phyloP scores from a whole-genome alignment of 345 rosid species.

The Melastoma malabathricum region DNA sequence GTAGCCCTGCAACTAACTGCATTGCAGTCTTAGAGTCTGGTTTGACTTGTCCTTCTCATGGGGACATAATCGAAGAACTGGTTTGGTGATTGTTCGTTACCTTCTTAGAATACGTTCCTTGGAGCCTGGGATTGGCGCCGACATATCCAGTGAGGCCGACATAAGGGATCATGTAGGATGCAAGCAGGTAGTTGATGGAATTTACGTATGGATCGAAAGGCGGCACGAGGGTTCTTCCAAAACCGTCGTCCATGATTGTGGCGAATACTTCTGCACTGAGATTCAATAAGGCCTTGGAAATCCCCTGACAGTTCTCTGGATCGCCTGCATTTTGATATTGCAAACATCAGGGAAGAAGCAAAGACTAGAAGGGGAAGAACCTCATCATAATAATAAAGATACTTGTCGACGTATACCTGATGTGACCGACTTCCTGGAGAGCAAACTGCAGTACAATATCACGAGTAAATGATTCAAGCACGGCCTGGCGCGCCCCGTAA shows the following conservation, averaged over 20 bases:
- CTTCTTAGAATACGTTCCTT: constrained; percentile 10
- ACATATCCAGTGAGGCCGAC: constrained; percentile 65
- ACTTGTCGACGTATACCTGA: constrained; percentile 21
- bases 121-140: constrained; percentile 43
- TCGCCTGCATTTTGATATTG: constrained; percentile 29
- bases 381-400: background rate
- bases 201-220: constrained; percentile 47
- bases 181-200: constrained; percentile 38
- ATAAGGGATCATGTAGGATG: constrained; percentile 46
- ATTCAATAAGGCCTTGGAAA: constrained; percentile 40
- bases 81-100: constrained; percentile 15
- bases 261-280: constrained; percentile 34
- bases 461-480: constrained; percentile 41
- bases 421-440: constrained; percentile 60
- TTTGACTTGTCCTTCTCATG: background rate
- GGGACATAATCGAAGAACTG: background rate
- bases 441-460: constrained; percentile 64
- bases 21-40: background rate
- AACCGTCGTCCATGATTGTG: constrained; percentile 25
- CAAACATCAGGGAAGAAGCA: no score
- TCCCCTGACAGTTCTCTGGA: constrained; percentile 36
- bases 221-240: constrained; percentile 34
- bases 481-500: constrained; percentile 45
- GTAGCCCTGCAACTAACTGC: constrained; percentile 40
- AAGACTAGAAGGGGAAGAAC: background rate